These are phyloP conservation scores for Actinomucor elegans DNA, from an alignment of 371 early-diverging fungal species.

Conservation along the genomic window DNA sequence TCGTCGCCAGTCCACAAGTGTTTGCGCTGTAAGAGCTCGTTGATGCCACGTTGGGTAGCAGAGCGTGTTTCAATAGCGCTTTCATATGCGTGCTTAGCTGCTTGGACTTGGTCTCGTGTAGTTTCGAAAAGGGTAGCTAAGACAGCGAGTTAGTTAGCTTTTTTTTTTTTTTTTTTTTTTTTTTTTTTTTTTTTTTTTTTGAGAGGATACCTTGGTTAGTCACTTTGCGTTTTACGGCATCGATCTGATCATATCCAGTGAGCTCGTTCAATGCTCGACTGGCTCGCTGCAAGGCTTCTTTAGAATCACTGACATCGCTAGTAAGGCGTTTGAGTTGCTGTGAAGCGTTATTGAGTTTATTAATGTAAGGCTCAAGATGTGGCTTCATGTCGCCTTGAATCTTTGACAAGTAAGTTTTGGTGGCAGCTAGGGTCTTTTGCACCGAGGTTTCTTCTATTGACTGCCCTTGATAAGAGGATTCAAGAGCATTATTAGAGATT, in stretches of 20 bases:
- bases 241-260: conserved; percentile 84
- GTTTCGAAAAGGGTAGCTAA: conserved; percentile 55
- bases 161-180: not conserved
- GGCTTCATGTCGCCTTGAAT: conserved; percentile 31
- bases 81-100: conserved; percentile 73
- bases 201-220: conserved; percentile 68
- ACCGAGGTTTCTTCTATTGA: not conserved
- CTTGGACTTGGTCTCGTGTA: conserved; percentile 57
- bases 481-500: too few relatives aligned
- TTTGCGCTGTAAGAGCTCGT: conserved; percentile 85
- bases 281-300: conserved; percentile 46
- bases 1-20: conserved; percentile 85
- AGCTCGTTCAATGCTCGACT: conserved; percentile 68
- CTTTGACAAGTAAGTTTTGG: conserved; percentile 23
- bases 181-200: not conserved
- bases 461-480: too few relatives aligned
- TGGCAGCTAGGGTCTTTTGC: not conserved
- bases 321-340: conserved; percentile 31
- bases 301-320: conserved; percentile 46
- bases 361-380: conserved; percentile 29
- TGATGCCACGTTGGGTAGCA: conserved; percentile 83
- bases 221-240: conserved; percentile 72
- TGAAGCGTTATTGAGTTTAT: conserved; percentile 27
- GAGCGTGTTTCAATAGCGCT: conserved; percentile 69
- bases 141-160: not conserved